Conservation (phyloP, 139 green algal species). For the Chlorella sp. region DNA sequence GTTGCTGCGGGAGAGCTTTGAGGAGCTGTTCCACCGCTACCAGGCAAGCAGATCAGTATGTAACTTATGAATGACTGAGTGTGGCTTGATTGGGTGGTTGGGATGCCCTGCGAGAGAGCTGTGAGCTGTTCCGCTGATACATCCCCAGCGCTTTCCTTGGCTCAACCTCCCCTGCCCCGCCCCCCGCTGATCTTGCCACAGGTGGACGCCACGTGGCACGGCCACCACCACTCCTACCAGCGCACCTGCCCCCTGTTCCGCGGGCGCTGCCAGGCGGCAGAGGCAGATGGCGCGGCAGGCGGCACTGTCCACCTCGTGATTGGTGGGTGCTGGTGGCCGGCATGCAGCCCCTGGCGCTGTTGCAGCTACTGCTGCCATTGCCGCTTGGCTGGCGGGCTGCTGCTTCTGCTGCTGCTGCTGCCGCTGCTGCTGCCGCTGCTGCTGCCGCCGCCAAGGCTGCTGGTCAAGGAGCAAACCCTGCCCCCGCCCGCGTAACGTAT, state of each 20-base stretch:
- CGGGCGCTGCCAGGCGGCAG: conserved; percentile 12
- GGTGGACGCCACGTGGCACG: conserved; percentile 72
- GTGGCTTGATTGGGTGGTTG: not conserved
- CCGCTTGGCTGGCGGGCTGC: not conserved
- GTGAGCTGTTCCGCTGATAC: too few species aligned
- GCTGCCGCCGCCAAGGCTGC: too few species aligned
- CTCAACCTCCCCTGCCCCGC: not conserved
- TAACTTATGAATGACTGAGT: too few species aligned
- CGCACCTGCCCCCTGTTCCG: conserved; percentile 60
- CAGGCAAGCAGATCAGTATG: too few species aligned
- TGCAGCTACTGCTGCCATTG: not conserved
- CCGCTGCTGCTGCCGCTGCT: not conserved
- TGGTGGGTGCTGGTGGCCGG: not conserved
- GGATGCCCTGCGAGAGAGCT: not conserved
- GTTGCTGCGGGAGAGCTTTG: conserved; percentile 35
- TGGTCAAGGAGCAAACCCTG: too few species aligned
- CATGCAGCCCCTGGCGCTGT: not conserved
- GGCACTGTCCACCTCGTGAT: conserved; percentile 37
- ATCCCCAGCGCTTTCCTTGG: conserved; percentile 72
- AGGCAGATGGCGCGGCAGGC: not conserved
- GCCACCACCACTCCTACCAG: conserved; percentile 83
- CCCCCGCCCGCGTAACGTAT: too few species aligned
- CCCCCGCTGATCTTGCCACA: not conserved
- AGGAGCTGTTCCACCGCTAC: conserved; percentile 28
- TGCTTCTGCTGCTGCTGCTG: not conserved